These are phyloP conservation scores for Hypholoma sublateritium DNA, from an alignment of 768 basidiomycete genomes.

Conservation along the genomic window DNA sequence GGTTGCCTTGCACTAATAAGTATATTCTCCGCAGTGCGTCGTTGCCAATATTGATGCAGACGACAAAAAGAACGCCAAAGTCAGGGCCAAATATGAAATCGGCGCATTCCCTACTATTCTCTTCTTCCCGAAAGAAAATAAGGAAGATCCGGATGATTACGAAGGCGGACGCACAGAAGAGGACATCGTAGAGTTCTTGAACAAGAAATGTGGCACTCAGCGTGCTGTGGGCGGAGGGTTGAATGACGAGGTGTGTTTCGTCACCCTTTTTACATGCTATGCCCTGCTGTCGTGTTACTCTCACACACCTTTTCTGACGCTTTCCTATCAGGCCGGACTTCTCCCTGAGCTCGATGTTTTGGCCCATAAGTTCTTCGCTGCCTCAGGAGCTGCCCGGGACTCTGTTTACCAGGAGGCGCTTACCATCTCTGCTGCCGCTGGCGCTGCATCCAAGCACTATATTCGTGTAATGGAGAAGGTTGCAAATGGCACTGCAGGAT, in stretches of 20 bases:
- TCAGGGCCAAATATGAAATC: constrained; percentile 74
- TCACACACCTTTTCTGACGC: constrained; percentile 4
- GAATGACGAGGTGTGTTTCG: constrained; percentile 53
- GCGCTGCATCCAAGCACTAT: constrained; percentile 71
- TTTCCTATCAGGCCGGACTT: constrained; percentile 69
- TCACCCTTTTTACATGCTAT: neutral
- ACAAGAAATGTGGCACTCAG: constrained; percentile 83
- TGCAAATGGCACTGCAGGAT: constrained; percentile 63
- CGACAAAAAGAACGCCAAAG: constrained; percentile 70
- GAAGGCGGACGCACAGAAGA: constrained; percentile 68
- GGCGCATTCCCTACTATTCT: constrained; percentile 90
- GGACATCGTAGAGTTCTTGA: constrained; percentile 78
- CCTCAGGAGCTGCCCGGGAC: constrained; percentile 53
- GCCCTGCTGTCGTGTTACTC: neutral
- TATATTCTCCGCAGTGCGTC: constrained; percentile 58
- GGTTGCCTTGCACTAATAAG: neutral
- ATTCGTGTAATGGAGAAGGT: constrained; percentile 90
- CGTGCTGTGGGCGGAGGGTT: constrained; percentile 84
- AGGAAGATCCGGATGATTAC: constrained; percentile 63
- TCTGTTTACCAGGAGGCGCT: constrained; percentile 68
- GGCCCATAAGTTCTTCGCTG: constrained; percentile 72
- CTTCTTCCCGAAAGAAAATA: constrained; percentile 81
- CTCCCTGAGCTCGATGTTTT: constrained; percentile 73
- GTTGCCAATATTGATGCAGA: constrained; percentile 93
- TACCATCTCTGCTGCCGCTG: constrained; percentile 47